A percentile compares a stretch with the other conserved stretches of the same genome.
These are phyloP conservation scores for Cutaneotrichosporon sp. DNA, from an alignment of 1,284 basidiomycete species.

Conservation along the genomic window DNA sequence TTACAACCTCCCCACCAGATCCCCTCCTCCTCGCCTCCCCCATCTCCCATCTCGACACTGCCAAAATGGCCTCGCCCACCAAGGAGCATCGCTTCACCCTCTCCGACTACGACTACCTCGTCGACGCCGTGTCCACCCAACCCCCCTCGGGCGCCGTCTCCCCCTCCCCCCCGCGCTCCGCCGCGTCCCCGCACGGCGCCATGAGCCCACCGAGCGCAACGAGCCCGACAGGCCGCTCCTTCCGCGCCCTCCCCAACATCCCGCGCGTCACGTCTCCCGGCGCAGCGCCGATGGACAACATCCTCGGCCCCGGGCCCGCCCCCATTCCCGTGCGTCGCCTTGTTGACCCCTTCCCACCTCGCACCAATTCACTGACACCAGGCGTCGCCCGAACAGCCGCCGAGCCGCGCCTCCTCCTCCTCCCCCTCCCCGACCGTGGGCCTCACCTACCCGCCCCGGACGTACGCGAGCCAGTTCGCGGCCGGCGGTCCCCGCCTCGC, in stretches of 20 bases:
- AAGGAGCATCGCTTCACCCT: conserved; percentile 12
- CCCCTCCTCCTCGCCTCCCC: too few species aligned
- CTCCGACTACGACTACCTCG: conserved; percentile 15
- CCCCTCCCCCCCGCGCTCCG: too few species aligned
- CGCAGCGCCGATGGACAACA: neutral
- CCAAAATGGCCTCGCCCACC: neutral
- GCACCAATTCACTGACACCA: conserved; percentile 2
- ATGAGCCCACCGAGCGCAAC: too few species aligned
- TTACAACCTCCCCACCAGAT: too few species aligned
- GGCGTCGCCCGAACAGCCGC: conserved; percentile 1
- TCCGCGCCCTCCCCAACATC: neutral
- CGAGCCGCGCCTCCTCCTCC: neutral
- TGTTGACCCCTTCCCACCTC: neutral
- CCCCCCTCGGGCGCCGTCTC: neutral
- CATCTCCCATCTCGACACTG: neutral
- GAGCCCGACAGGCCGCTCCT: neutral
- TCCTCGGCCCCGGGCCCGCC: conserved; percentile 1
- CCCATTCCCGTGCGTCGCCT: conserved; percentile 5
- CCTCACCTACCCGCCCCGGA: conserved; percentile 10
- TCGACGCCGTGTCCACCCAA: neutral
- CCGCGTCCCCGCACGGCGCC: too few species aligned
- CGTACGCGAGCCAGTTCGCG: neutral
- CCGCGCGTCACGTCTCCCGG: neutral
- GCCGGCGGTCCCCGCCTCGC: too few species aligned
- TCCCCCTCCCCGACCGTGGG: neutral